Conservation (phyloP, 2,329 filamentous ascomycete species). For the Graphiopsis chlorocephala region DNA sequence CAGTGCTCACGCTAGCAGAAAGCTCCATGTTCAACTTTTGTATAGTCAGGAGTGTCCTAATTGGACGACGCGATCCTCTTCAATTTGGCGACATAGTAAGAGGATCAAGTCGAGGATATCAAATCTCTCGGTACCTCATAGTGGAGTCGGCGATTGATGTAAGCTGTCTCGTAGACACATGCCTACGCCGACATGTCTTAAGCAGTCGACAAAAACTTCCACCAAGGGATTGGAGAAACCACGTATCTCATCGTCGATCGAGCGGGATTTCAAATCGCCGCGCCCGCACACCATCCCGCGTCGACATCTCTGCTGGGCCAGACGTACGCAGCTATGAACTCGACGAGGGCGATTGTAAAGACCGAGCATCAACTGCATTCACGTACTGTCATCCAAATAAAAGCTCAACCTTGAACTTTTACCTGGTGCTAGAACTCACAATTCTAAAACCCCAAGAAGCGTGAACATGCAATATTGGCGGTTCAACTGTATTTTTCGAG, state of each 20-base stretch:
- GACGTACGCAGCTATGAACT: neutral
- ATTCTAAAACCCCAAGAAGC: neutral
- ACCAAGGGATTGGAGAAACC: neutral
- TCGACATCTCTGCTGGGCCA: neutral
- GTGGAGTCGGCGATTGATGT: neutral
- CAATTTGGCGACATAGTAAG: neutral
- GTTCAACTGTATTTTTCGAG: neutral
- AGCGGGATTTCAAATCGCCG: neutral
- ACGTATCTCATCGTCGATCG: neutral
- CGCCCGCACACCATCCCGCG: neutral
- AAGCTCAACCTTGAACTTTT: neutral
- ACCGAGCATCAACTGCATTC: neutral
- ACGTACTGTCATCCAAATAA: neutral
- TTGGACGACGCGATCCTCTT: neutral
- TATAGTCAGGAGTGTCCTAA: neutral
- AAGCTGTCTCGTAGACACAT: neutral
- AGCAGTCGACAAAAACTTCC: neutral
- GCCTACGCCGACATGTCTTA: neutral
- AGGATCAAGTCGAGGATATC: too few relatives aligned
- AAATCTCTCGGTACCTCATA: too few relatives aligned
- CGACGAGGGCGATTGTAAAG: neutral
- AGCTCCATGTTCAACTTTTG: neutral
- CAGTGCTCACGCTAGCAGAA: neutral
- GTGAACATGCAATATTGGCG: neutral
- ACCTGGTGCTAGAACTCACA: neutral